Base-by-base conservation (phyloP, 257 asterid genomes). In the Misopates orontium region DNA sequence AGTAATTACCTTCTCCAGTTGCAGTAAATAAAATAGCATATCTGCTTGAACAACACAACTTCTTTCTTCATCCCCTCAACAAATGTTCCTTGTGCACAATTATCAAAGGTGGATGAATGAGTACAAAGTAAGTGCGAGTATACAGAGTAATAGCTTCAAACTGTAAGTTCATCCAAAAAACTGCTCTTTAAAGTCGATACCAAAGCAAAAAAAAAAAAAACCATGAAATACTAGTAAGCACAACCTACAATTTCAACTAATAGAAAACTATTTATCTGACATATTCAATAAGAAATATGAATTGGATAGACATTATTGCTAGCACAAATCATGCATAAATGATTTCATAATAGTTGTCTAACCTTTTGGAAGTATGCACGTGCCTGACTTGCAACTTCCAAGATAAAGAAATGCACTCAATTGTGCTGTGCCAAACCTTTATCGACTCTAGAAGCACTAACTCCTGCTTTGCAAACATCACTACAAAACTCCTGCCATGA, bases 21-120 rank as follows among this genome's bases (percentile, higher is more conserved):
- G 97, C 99, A 74, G 90, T 94, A 79, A 94, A 94, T 14, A 97
- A 94, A 73, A 94, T 96, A 60, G 93, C 99, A 75, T 94, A 97
- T 52, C 99, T 97, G 71, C 97, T n/a, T 95, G 63, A 97, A 94
- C 81, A 94, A 78, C 54, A 94, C 99, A 67, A 94, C 96, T 79
- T 94, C 99, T 79, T 94, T 97, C 81, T 94, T 94, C 60, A 94
- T 86, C 59, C 99, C 99, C 82, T 94, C 99, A 68, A 94, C 97
- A 74, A 90, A 94, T 67, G 99, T 94, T 51, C 99, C 99, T 97
- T 94, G 72, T 21, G 52, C 67, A 73, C 68, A 73, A 67, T 66
- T n/a, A 61, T 70, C 64, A 74, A 71, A 68, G 56, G 23, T 13
- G 49, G 64, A 70, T 28, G 68, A 60, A 22, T 55, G 77, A 60